Evolutionary conservation across 208 protist species (phyloP).

Genomic region (Borovskyia barvae): DNA sequence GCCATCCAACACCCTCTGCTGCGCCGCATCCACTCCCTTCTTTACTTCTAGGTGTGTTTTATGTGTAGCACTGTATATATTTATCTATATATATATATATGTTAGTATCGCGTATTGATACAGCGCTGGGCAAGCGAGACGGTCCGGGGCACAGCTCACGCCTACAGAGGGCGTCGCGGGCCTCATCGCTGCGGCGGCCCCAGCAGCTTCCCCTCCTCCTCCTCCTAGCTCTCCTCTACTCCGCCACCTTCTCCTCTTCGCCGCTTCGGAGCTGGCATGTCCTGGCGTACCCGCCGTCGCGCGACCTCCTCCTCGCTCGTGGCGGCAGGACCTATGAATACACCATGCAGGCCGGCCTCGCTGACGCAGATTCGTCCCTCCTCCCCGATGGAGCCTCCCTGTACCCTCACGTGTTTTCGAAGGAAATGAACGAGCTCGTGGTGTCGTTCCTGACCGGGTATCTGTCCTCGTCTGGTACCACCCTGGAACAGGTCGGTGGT

Average conservation of each 20-base stretch:
- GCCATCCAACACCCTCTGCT: no score
- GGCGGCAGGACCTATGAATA: constrained; percentile 16
- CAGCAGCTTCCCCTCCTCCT: background rate
- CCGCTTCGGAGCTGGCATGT: background rate
- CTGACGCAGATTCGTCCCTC: constrained; percentile 7
- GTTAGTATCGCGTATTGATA: background rate
- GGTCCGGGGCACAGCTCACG: no score
- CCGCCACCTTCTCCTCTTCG: background rate
- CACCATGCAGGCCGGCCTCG: constrained; percentile 23
- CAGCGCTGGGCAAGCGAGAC: no score
- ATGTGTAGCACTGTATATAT: constrained; percentile 1
- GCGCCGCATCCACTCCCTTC: no score
- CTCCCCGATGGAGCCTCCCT: constrained; percentile 2
- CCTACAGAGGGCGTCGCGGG: no score
- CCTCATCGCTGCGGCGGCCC: background rate
- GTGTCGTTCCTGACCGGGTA: constrained; percentile 7
- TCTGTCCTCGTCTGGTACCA: background rate
- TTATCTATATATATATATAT: constrained; percentile 2
- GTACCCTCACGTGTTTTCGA: constrained; percentile 20
- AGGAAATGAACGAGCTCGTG: constrained; percentile 8
- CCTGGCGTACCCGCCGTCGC: background rate
- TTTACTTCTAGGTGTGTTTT: constrained; percentile 1
- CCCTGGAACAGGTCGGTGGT: constrained; percentile 3
- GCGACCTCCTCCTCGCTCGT: background rate
- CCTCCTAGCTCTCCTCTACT: background rate